Base-by-base conservation (phyloP, 2,329 filamentous ascomycete genomes). In the Colletotrichum cereale region DNA sequence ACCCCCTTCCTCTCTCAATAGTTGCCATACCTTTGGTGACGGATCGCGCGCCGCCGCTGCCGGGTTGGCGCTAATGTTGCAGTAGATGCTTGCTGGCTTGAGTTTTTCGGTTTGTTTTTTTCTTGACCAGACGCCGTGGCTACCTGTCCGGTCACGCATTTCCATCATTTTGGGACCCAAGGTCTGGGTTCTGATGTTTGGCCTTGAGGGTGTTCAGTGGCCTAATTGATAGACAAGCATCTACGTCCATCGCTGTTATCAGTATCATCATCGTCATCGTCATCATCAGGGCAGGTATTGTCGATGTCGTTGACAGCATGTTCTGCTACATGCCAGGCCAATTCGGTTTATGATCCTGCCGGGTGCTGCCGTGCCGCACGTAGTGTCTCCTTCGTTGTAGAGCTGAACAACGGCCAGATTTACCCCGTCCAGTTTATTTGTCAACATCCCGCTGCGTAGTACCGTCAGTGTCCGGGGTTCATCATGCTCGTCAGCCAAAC, bases 81-180 rank as follows among this genome's bases (percentile, higher is more conserved):
- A 24, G 11, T 44, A 53, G 53, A 55, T 24, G 26, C 24, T 53
- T 66, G 53, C 53, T 36, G 42, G 29, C 26, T n/a, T 21, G 48
- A 4, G 7, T 10, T 2, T 7, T 3, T 29, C 24, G 10, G 3
- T 31, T 56, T 56, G 1, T 38, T 12, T 6, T 12, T 6, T 14
- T 18, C 24, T 44, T 12, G 16, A 53, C 61, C 47, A 18, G 53
- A 47, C 44, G 62, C 53, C 66, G 29, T 66, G 62, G 66, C 53
- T 66, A 29, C 34, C 44, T 58, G 62, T 18, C 52, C 62, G 62
- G 31, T 64, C 36, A 21, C 29, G 36, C 66, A n/a, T 58, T 66
- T n/a, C 62, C 66, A 69, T 38, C 47, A 36, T 53, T 58, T n/a
- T 69, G 62, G 53, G 66, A 66, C 62, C 31, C 34, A 53, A 31